Conservation (phyloP, 129 eudicot genomes). For the Kitagawia praeruptora region DNA sequence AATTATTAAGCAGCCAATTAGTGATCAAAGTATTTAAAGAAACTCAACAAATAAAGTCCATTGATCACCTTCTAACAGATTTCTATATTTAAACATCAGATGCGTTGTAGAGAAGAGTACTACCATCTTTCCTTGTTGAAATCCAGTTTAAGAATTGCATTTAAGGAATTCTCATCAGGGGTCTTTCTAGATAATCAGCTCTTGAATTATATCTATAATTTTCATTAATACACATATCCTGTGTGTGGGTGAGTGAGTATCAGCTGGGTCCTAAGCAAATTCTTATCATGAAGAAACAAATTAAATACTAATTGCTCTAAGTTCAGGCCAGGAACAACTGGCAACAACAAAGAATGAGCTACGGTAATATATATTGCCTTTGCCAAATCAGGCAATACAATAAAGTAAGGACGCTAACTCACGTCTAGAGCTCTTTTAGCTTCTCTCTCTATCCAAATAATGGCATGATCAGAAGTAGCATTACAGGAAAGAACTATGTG, state of each 20-base stretch:
- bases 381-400: neutral
- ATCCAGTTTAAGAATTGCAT: neutral
- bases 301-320: neutral
- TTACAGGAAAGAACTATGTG: constrained; percentile 91
- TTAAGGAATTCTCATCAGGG: neutral
- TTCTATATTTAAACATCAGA: neutral
- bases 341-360: neutral
- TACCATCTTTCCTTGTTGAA: neutral
- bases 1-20: neutral
- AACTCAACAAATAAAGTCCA: neutral
- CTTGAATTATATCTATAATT: neutral
- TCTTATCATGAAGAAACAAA: neutral
- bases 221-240: neutral
- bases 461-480: constrained; percentile 95
- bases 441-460: constrained; percentile 96
- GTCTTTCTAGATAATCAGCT: neutral
- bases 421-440: constrained; percentile 80
- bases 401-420: constrained; percentile 18
- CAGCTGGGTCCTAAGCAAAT: neutral
- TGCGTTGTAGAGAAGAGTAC: neutral
- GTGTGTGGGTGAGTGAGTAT: neutral
- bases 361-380: neutral
- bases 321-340: neutral
- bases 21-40: neutral
- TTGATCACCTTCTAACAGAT: neutral